Conservation (phyloP, 1,284 basidiomycete genomes). For the Leccinum subrobustum region DNA sequence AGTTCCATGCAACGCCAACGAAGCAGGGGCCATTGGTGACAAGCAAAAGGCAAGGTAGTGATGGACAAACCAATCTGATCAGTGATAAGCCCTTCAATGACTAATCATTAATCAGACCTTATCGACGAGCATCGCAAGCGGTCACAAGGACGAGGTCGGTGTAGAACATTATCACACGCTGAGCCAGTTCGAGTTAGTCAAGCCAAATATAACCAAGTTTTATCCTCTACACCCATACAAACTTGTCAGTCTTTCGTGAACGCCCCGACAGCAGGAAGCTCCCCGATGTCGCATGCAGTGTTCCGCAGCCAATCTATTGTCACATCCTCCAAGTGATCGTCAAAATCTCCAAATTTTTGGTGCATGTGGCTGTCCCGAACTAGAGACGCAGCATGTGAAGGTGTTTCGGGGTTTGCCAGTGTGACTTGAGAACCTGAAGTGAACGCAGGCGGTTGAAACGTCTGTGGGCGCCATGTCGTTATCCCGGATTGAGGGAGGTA, state of each 20-base stretch:
- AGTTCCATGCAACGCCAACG: slow-evolving; percentile 43
- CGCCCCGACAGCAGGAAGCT: slow-evolving; percentile 12
- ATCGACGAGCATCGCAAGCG: background rate
- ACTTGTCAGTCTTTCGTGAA: background rate
- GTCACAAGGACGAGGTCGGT: background rate
- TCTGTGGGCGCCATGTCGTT: slow-evolving; percentile 45
- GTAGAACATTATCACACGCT: background rate
- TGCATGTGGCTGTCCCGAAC: slow-evolving; percentile 50
- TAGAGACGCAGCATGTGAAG: slow-evolving; percentile 44
- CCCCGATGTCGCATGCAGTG: slow-evolving; percentile 40
- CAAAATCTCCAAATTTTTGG: slow-evolving; percentile 67
- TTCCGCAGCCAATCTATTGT: slow-evolving; percentile 67
- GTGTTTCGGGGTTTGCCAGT: slow-evolving; percentile 43
- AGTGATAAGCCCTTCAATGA: background rate
- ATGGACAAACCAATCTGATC: background rate
- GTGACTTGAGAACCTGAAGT: slow-evolving; percentile 44
- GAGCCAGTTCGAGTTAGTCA: background rate
- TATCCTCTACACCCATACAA: background rate
- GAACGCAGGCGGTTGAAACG: slow-evolving; percentile 41
- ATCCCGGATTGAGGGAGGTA: slow-evolving; percentile 42
- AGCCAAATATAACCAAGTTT: background rate
- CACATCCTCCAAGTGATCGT: slow-evolving; percentile 75
- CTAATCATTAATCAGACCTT: background rate
- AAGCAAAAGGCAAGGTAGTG: background rate
- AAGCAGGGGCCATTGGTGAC: slow-evolving; percentile 8